Evolutionary conservation across 1,139 yeast genomes (phyloP).

Genomic region (Protomyces macrosporus): DNA sequence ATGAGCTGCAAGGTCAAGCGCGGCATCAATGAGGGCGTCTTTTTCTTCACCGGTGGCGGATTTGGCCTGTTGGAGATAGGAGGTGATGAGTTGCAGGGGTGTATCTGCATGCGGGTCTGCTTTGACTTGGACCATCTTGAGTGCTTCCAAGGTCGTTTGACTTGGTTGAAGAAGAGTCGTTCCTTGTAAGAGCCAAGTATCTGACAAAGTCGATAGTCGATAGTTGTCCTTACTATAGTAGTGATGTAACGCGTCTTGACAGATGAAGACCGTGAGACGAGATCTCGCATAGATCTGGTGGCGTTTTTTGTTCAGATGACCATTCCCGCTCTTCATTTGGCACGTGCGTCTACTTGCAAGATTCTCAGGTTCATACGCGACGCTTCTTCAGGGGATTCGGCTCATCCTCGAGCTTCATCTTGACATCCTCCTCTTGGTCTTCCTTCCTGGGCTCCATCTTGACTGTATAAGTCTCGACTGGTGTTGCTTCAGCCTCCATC

Average conservation of each 20-base stretch:
- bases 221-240: too few species aligned
- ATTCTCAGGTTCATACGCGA: too few species aligned
- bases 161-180: not conserved
- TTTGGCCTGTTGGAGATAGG: constrained; percentile 12
- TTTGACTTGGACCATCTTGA: not conserved
- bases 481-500: not conserved
- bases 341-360: too few species aligned
- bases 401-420: too few species aligned
- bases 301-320: not conserved
- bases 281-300: not conserved
- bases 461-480: too few species aligned
- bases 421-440: too few species aligned
- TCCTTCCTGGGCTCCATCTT: too few species aligned
- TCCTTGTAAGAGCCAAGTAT: too few species aligned
- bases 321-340: not conserved
- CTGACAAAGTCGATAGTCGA: too few species aligned
- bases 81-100: constrained; percentile 18
- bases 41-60: constrained; percentile 20
- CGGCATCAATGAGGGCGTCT: constrained; percentile 18
- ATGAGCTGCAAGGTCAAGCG: constrained; percentile 8
- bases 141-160: not conserved
- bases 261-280: too few species aligned
- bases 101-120: constrained; percentile 23
- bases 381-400: too few species aligned
- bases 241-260: too few species aligned